Evolutionary conservation across 305 asterid genomes (phyloP), one percentile per base, ranked within the genome.

Genomic region (Plantago lanceolata): DNA sequence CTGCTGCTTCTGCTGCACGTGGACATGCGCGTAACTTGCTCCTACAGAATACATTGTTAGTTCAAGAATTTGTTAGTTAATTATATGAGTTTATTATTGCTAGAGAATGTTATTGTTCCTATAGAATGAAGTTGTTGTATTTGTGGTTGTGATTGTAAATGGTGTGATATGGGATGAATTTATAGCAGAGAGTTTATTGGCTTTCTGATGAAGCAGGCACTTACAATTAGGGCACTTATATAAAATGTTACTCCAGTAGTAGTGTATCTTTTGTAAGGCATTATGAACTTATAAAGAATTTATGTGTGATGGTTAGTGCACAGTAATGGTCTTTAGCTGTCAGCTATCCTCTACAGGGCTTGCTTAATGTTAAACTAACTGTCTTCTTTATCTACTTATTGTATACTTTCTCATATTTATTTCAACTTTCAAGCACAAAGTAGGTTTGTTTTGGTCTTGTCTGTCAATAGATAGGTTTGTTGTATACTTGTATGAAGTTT

Each of bases 1-100:
- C 33, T 72, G 82, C 4, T 68, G 52, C 73, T 85, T 82, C 63
- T 80, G 81, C 64, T 82, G 85, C 71, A 82, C 79, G 65, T 72
- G 55, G 57, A 82, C 35, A 18, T 75, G 48, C 1, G 86, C 86
- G 33, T 76, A 85, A 76, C 81, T 82, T 52, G 81, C 78, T 48
- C 88, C 92, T 0, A 45, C 72, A 17, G 92, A 85, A 57, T 79
- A 78, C 89, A 81, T 83, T 33, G 40, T 33, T 8, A 0, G 3
- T 69, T 5, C 21, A 59, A 43, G 20, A 57, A 48, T 29, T 31
- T 57, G n/a, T 47, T 7, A 29, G 12, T 8, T 35, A 28, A 54
- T 4, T 14, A 33, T n/a, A n/a, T n/a, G 17, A 16, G 8, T 33
- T n/a, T 9, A 8, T 14, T n/a, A n/a, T n/a, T n/a, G n/a, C n/a